A percentile compares a stretch with the other conserved stretches of the same genome.
phyloP scores from a whole-genome alignment of 176 grass and related monocot genomes.

The Stipa capillata region DNA sequence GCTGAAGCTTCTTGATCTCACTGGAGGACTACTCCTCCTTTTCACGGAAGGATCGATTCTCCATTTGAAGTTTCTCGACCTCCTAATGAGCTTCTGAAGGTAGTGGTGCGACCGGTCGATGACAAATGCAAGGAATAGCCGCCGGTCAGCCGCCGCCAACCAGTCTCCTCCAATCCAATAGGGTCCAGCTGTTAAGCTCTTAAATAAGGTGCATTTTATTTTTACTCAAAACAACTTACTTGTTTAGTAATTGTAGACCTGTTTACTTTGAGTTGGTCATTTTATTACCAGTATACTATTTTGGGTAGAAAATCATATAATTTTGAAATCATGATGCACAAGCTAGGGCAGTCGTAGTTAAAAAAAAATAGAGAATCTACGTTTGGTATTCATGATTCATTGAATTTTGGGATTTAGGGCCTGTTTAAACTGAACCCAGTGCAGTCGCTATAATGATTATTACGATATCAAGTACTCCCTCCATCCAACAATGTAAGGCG shows the following conservation, averaged over 20 bases:
- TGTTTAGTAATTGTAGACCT: neutral
- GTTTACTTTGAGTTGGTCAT: neutral
- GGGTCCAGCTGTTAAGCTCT: too few species aligned
- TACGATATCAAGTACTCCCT: neutral
- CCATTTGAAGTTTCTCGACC: slow-evolving; percentile 65
- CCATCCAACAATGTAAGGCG: too few species aligned
- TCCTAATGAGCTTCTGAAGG: slow-evolving; percentile 60
- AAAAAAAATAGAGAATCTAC: neutral
- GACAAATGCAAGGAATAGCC: slow-evolving; percentile 70
- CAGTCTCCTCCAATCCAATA: too few species aligned
- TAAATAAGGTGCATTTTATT: neutral
- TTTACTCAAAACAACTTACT: neutral
- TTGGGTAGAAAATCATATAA: neutral
- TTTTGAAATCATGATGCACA: neutral
- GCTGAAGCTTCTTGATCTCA: slow-evolving; percentile 54
- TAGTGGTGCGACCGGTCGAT: slow-evolving; percentile 88
- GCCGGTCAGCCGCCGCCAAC: too few species aligned
- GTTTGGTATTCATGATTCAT: neutral
- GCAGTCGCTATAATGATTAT: neutral
- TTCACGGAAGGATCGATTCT: slow-evolving; percentile 43
- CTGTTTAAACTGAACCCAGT: neutral
- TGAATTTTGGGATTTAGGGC: neutral
- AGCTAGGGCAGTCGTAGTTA: neutral
- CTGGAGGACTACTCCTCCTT: slow-evolving; percentile 46
- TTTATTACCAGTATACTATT: neutral